These are phyloP conservation scores for Fagus crenata DNA, from an alignment of 306 rosid genomes.

Conservation along the genomic window DNA sequence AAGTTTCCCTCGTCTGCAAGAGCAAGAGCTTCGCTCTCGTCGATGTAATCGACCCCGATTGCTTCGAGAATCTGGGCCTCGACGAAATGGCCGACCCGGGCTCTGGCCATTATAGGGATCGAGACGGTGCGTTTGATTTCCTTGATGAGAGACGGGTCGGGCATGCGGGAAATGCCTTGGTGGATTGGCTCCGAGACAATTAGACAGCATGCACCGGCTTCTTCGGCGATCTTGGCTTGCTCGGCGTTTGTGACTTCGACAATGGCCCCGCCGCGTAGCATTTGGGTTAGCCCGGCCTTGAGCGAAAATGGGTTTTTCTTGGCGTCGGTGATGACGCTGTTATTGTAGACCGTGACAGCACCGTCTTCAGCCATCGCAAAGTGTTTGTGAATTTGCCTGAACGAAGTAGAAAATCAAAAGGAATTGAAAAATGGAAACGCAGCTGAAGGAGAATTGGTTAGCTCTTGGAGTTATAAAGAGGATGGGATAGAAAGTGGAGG, in stretches of 20 bases:
- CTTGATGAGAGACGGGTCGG: conserved; percentile 57
- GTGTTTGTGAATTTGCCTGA: conserved; percentile 36
- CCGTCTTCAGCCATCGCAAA: conserved; percentile 54
- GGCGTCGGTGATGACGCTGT: conserved; percentile 51
- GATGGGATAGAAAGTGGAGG: not conserved
- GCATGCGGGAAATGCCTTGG: conserved; percentile 49
- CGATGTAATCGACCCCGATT: conserved; percentile 61
- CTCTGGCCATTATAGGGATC: conserved; percentile 60
- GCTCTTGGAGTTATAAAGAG: not conserved
- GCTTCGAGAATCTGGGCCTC: conserved; percentile 82
- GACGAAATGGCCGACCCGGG: conserved; percentile 75
- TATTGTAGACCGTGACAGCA: conserved; percentile 49
- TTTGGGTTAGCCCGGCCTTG: conserved; percentile 48
- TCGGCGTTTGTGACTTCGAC: conserved; percentile 45
- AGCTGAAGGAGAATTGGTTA: too few relatives aligned
- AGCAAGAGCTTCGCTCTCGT: conserved; percentile 62
- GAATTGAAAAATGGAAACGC: not conserved
- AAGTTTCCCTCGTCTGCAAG: conserved; percentile 54
- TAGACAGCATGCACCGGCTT: conserved; percentile 66
- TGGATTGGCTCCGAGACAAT: conserved; percentile 38
- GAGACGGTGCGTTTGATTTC: conserved; percentile 53
- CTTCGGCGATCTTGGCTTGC: conserved; percentile 75
- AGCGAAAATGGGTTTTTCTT: conserved; percentile 37
- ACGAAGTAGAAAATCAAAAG: not conserved
- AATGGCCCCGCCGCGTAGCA: conserved; percentile 65